Percentiles rank a stretch among this genome's conserved stretches.
Evolutionary conservation across 2,329 filamentous ascomycete genomes (phyloP).

Genomic region (Drechslera avenae): DNA sequence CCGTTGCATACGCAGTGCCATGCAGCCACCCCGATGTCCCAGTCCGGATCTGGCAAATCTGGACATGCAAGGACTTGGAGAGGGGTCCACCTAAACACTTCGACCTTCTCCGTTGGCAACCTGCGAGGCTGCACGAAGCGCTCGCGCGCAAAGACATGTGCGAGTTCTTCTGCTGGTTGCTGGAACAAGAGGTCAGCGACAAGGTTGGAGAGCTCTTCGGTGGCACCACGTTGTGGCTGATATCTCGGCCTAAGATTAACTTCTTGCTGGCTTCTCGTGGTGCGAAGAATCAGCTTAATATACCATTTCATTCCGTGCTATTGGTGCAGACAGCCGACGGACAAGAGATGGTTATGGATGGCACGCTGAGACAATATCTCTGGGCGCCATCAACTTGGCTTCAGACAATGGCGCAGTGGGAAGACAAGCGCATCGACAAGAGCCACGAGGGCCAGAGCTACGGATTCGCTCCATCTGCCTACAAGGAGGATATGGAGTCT

Average conservation of each 20-base stretch:
- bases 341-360: constrained; percentile 8
- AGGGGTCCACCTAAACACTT: background rate
- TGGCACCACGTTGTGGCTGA: background rate
- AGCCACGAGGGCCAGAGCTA: background rate
- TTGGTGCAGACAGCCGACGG: background rate
- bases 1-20: constrained; percentile 6
- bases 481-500: background rate
- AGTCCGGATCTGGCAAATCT: background rate
- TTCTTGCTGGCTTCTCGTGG: background rate
- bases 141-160: constrained; percentile 4
- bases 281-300: background rate
- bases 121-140: background rate
- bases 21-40: background rate
- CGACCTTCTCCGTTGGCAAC: background rate
- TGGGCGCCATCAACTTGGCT: constrained; percentile 12
- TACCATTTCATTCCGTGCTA: constrained; percentile 10
- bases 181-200: constrained; percentile 3
- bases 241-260: background rate
- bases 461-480: background rate
- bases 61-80: background rate
- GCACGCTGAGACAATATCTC: constrained; percentile 11
- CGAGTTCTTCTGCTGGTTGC: constrained; percentile 2
- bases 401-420: background rate
- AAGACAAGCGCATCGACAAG: background rate
- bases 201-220: background rate